phyloP scores from a whole-genome alignment of 768 basidiomycete species.

The Xerocomellus amylosporus region DNA sequence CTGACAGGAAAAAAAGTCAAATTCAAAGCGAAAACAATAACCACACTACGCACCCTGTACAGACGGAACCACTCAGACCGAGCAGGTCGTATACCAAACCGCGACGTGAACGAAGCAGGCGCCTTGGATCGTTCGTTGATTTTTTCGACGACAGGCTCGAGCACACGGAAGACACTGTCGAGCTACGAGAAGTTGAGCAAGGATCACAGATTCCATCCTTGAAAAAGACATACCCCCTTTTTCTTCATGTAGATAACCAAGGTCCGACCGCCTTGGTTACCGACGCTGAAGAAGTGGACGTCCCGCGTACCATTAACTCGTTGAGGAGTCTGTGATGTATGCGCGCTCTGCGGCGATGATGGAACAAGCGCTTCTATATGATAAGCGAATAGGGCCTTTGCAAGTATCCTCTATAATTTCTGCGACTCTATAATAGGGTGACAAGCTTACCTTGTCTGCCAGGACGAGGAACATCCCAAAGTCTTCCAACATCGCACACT shows the following conservation, averaged over 20 bases:
- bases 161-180: slow-evolving; percentile 92
- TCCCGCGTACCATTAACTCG: slow-evolving; percentile 89
- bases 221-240: slow-evolving; percentile 58
- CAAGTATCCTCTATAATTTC: not conserved
- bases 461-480: slow-evolving; percentile 96
- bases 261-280: slow-evolving; percentile 80
- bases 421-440: not conserved
- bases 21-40: not conserved
- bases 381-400: slow-evolving; percentile 83
- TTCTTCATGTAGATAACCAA: slow-evolving; percentile 95
- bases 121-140: slow-evolving; percentile 75
- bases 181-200: slow-evolving; percentile 38
- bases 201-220: slow-evolving; percentile 4
- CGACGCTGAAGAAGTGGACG: slow-evolving; percentile 95
- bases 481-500: slow-evolving; percentile 93
- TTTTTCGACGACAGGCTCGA: slow-evolving; percentile 92
- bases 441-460: slow-evolving; percentile 70
- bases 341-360: slow-evolving; percentile 65
- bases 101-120: slow-evolving; percentile 66
- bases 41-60: slow-evolving; percentile 55
- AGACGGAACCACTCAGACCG: slow-evolving; percentile 97
- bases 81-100: slow-evolving; percentile 73
- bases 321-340: slow-evolving; percentile 79
- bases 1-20: slow-evolving; percentile 44
- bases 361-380: slow-evolving; percentile 97